Percentiles rank a stretch among this genome's conserved stretches.
Conservation (phyloP, 805 yeast species). For the Ogataea nakhonphanomensis region DNA sequence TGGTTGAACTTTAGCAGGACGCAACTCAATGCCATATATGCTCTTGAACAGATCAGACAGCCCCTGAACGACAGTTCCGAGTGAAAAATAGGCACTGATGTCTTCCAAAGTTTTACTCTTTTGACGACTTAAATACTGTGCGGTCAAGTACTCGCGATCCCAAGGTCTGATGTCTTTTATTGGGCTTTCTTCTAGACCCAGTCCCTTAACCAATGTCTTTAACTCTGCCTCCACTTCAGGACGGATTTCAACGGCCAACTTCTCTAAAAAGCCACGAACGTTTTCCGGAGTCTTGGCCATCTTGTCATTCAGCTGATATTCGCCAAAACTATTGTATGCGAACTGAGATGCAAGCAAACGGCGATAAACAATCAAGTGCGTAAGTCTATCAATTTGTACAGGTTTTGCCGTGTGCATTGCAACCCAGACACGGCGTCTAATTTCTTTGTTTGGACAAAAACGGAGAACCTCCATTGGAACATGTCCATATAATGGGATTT, state of each 20-base stretch:
- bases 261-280: conserved; percentile 65
- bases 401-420: conserved; percentile 63
- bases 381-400: conserved; percentile 58
- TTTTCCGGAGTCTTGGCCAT: conserved; percentile 82
- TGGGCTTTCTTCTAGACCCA: conserved; percentile 27
- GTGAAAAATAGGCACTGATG: conserved; percentile 70
- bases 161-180: conserved; percentile 66
- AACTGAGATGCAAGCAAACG: conserved; percentile 68
- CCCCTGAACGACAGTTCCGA: conserved; percentile 85
- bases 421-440: conserved; percentile 71
- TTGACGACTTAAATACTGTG: conserved; percentile 30
- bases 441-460: conserved; percentile 48
- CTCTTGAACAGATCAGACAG: conserved; percentile 64
- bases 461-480: conserved; percentile 64
- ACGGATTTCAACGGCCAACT: conserved; percentile 49
- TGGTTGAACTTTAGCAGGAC: conserved; percentile 54
- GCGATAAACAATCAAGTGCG: conserved; percentile 58
- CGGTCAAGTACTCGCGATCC: conserved; percentile 74
- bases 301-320: conserved; percentile 81
- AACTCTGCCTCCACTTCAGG: conserved; percentile 62
- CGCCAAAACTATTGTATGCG: conserved; percentile 67
- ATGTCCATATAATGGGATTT: conserved; percentile 59
- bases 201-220: conserved; percentile 37
- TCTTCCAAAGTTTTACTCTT: conserved; percentile 40
- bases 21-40: conserved; percentile 74